Base-by-base conservation (phyloP, 2,329 filamentous ascomycete genomes). In the Macrophomina tecta region DNA sequence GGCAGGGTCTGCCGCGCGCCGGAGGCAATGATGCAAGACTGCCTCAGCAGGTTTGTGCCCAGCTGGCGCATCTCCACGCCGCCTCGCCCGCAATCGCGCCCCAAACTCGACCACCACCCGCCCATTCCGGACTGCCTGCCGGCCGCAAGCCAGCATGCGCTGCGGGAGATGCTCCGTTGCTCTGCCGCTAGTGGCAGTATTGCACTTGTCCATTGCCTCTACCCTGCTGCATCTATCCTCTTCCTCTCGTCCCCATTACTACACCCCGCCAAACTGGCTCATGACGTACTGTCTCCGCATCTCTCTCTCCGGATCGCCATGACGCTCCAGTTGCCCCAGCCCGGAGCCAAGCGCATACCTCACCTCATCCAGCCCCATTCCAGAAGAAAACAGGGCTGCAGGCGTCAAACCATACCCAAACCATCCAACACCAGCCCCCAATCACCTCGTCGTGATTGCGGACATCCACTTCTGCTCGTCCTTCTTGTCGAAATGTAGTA, bases 391-490 rank as follows among this genome's bases (percentile, higher is more conserved):
- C 23, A 46, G 14, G 23, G 56, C 55, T 34, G 38, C 28, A 18
- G 4, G 36, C n/a, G 8, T 28, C 36, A 28, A 42, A 45, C 18
- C 32, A 28, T 52, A 12, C 60, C 28, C 48, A 53, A 12, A 38
- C 49, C 9, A n/a, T 38, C 4, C 12, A n/a, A 9, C 30, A 4
- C 16, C 34, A 9, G 28, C 16, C 48, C 38, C 60, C 30, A 46
- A 14, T 45, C 45, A 66, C 38, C 65, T 16, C 32, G 65, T 52
- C 16, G 84, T 83, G 58, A 97, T 89, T 2, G 91, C 93, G 18
- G 89, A 86, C 79, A 90, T 87, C 92, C 93, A 97, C 79, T 92
- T 94, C 79, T 95, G 90, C 80, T 95, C 91, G 72, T 97, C 93
- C 72, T 86, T 87, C 72, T 86, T 88, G 79, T 93, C 90, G 80